Base-by-base conservation (phyloP, 208 protist genomes). In the Crithidia brevicula region DNA sequence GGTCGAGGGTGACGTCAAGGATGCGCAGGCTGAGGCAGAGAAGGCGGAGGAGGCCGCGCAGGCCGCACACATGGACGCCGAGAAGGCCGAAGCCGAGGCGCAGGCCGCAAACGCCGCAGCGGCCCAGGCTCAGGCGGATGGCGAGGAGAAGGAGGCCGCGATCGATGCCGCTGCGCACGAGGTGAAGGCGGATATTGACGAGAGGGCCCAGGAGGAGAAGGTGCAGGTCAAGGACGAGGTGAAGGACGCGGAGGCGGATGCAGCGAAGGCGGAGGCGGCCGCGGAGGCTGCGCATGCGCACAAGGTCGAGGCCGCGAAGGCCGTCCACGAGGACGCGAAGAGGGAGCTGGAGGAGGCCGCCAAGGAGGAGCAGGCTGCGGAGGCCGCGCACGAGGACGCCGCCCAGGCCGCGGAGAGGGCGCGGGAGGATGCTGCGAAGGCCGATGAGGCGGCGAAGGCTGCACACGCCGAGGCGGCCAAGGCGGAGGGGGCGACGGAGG, bases 401-500 rank as follows among this genome's bases (percentile, higher is more conserved):
- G 16, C 50, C 10, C 23, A 42, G 15, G 30, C 22, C 11, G 45
- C 40, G 30, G 46, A 20, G 0, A 33, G 16, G 50, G 62, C 53
- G 31, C 27, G 5, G 40, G 53, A 50, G 43, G 22, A 50, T 25
- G n/a, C 22, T 5, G 52, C 52, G 15, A 40, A 51, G 16, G 40
- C 49, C 4, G 16, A 58, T 4, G 65, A 27, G 1, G 28, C 9
- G n/a, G 40, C n/a, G 25, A 34, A 8, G 18, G 62, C n/a, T 18
- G 49, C 34, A 4, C 47, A 59, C 7, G 49, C 15, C 16, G 49
- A 57, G 36, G 36, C 36, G 36, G 36, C 36, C 36, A 40, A 40
- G 47, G 47, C 15, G n/a, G 54, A 72, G 18, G 8, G 50, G 50
- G 63, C 56, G 5, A 30, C 43, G 31, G 31, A 47, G 62, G 28